Evolutionary conservation across 495 filamentous ascomycete genomes (phyloP).

Genomic region (Penicillium antarcticum): DNA sequence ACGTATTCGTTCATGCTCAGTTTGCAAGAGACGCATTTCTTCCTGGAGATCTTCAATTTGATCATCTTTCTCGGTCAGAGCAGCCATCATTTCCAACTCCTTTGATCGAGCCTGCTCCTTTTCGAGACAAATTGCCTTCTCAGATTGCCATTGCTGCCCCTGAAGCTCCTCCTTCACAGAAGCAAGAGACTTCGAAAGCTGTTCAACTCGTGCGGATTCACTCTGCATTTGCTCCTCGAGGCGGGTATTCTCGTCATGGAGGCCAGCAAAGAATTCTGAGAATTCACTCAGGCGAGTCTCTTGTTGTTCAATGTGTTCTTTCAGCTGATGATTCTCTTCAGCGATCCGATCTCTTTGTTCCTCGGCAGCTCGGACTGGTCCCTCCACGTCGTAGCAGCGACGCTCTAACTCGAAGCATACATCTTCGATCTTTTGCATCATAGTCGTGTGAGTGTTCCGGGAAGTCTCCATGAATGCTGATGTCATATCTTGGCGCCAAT

Average conservation of each 20-base stretch:
- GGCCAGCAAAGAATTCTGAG: slow-evolving; percentile 13
- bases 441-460: slow-evolving; percentile 30
- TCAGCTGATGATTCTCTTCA: slow-evolving; percentile 9
- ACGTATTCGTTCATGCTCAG: slow-evolving; percentile 17
- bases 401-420: slow-evolving; percentile 54
- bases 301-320: slow-evolving; percentile 18
- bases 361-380: slow-evolving; percentile 43
- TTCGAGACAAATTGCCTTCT: slow-evolving; percentile 19
- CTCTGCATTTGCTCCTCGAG: slow-evolving; percentile 28
- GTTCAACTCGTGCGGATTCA: slow-evolving; percentile 20
- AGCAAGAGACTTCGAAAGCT: slow-evolving; percentile 26
- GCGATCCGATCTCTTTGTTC: slow-evolving; percentile 38
- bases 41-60: slow-evolving; percentile 36
- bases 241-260: slow-evolving; percentile 27
- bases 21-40: slow-evolving; percentile 15
- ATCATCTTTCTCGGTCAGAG: slow-evolving; percentile 45
- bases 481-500: slow-evolving; percentile 45
- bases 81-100: slow-evolving; percentile 44
- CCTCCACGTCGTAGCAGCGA: slow-evolving; percentile 49
- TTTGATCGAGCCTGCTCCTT: slow-evolving; percentile 32
- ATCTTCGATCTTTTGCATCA: slow-evolving; percentile 47
- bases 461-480: slow-evolving; percentile 34
- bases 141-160: slow-evolving; percentile 18
- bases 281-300: slow-evolving; percentile 24
- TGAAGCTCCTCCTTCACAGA: slow-evolving; percentile 26